Evolutionary conservation across 108 stramenopile genomes (phyloP).

Genomic region (Mediolabrus comicus): DNA sequence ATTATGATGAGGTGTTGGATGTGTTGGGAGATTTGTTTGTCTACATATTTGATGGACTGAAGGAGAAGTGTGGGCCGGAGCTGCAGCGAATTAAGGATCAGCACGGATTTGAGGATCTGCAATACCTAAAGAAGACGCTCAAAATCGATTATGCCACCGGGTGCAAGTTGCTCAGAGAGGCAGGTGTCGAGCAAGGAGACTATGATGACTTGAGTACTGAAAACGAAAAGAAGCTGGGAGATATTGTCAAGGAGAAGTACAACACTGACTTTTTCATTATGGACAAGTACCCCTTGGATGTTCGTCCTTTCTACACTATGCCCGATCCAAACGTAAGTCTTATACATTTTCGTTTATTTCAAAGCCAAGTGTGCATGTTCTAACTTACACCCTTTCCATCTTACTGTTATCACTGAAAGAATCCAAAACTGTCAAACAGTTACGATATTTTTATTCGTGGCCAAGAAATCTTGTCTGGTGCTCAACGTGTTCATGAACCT

Average conservation of each 20-base stretch:
- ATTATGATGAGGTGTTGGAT: slow-evolving; percentile 99
- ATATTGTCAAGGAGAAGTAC: slow-evolving; percentile 96
- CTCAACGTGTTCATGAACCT: slow-evolving; percentile 98
- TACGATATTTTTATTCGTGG: slow-evolving; percentile 99
- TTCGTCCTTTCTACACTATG: slow-evolving; percentile 99
- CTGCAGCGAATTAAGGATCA: slow-evolving; percentile 91
- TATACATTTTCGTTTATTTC: neutral
- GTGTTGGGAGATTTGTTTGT: slow-evolving; percentile 96
- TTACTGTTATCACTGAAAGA: slow-evolving; percentile 10
- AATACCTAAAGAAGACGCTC: slow-evolving; percentile 90
- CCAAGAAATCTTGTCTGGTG: slow-evolving; percentile 98
- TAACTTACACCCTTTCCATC: neutral
- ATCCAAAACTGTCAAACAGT: slow-evolving; percentile 91
- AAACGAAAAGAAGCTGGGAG: slow-evolving; percentile 97
- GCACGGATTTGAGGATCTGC: slow-evolving; percentile 96
- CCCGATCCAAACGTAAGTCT: slow-evolving; percentile 84
- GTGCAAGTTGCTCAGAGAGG: slow-evolving; percentile 81
- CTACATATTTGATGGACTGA: slow-evolving; percentile 95
- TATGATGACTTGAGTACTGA: slow-evolving; percentile 96
- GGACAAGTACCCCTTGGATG: slow-evolving; percentile 98
- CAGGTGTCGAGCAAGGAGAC: slow-evolving; percentile 85
- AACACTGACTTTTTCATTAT: slow-evolving; percentile 99
- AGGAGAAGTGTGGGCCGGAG: slow-evolving; percentile 83
- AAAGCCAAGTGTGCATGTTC: neutral
- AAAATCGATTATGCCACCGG: slow-evolving; percentile 94